phyloP scores from a whole-genome alignment of 805 yeast species.

The Starmera caribaea region DNA sequence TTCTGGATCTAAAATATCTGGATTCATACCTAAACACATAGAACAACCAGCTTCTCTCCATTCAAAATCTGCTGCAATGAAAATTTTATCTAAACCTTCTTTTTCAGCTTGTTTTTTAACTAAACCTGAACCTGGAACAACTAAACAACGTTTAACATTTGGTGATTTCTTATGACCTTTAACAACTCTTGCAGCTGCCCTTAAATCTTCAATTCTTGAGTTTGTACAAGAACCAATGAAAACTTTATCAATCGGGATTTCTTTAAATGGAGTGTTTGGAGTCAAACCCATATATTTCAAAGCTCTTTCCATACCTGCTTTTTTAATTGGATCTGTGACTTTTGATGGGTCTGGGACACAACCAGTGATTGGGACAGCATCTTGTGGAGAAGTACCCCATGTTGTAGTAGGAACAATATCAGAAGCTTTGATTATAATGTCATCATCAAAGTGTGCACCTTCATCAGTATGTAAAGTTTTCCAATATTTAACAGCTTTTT shows the following conservation, averaged over 20 bases:
- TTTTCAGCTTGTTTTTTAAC: slow-evolving; percentile 89
- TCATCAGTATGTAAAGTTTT: slow-evolving; percentile 77
- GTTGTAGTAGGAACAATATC: slow-evolving; percentile 95
- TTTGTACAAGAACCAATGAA: slow-evolving; percentile 98
- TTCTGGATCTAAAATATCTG: slow-evolving; percentile 88
- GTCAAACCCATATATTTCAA: slow-evolving; percentile 84
- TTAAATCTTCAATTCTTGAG: slow-evolving; percentile 92
- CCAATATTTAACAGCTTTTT: slow-evolving; percentile 90
- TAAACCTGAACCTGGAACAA: slow-evolving; percentile 97
- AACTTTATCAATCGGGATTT: slow-evolving; percentile 81
- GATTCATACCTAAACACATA: slow-evolving; percentile 99
- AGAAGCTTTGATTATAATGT: slow-evolving; percentile 66
- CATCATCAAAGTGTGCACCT: slow-evolving; percentile 83
- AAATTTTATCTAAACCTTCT: slow-evolving; percentile 90
- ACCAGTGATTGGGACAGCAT: slow-evolving; percentile 91
- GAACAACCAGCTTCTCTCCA: slow-evolving; percentile 99
- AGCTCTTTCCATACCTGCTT: slow-evolving; percentile 84
- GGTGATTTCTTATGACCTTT: slow-evolving; percentile 83
- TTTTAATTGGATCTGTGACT: slow-evolving; percentile 61
- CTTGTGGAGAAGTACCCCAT: slow-evolving; percentile 99
- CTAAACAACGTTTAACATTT: slow-evolving; percentile 71
- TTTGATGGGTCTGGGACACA: slow-evolving; percentile 83
- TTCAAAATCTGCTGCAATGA: slow-evolving; percentile 86
- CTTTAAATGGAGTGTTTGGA: slow-evolving; percentile 70
- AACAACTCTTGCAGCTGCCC: slow-evolving; percentile 91